Conservation (phyloP, 108 stramenopile genomes). For the Nannochloropsis salina region DNA sequence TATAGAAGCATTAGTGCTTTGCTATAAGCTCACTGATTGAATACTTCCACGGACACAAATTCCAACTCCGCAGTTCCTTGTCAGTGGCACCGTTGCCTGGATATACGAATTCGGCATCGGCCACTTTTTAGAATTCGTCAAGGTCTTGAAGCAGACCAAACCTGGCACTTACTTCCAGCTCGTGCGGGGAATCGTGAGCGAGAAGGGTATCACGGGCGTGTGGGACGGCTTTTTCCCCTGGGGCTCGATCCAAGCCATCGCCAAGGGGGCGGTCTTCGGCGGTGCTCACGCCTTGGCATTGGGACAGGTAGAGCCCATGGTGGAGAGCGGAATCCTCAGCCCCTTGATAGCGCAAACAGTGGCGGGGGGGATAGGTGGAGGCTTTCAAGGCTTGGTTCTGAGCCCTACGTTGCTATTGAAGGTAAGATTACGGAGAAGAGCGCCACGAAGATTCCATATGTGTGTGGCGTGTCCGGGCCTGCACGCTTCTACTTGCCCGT, state of each 20-base stretch:
- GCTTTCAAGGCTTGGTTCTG: slow-evolving; percentile 60
- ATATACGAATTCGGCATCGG: slow-evolving; percentile 52
- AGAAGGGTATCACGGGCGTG: slow-evolving; percentile 60
- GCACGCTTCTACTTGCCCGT: too few species aligned
- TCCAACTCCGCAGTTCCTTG: not conserved
- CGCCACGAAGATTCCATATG: too few species aligned
- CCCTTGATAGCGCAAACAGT: slow-evolving; percentile 46
- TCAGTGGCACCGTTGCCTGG: slow-evolving; percentile 46
- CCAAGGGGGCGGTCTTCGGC: slow-evolving; percentile 60
- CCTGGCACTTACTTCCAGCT: slow-evolving; percentile 36
- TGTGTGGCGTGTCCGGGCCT: too few species aligned
- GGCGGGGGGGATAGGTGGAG: slow-evolving; percentile 58
- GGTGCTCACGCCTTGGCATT: slow-evolving; percentile 50
- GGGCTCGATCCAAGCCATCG: slow-evolving; percentile 59
- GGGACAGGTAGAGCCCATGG: slow-evolving; percentile 34
- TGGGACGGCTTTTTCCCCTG: slow-evolving; percentile 67
- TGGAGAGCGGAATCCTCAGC: slow-evolving; percentile 29
- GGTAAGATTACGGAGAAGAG: not conserved
- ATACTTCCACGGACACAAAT: too few species aligned
- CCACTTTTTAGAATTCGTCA: slow-evolving; percentile 60
- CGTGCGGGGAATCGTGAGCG: slow-evolving; percentile 45
- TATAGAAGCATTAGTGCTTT: too few species aligned
- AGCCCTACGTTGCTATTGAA: slow-evolving; percentile 62
- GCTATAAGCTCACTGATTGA: too few species aligned
- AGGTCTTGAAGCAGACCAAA: slow-evolving; percentile 50